Evolutionary conservation across 345 rosid species (phyloP), one percentile per base, ranked within the genome.

Genomic region (Viola odorata): DNA sequence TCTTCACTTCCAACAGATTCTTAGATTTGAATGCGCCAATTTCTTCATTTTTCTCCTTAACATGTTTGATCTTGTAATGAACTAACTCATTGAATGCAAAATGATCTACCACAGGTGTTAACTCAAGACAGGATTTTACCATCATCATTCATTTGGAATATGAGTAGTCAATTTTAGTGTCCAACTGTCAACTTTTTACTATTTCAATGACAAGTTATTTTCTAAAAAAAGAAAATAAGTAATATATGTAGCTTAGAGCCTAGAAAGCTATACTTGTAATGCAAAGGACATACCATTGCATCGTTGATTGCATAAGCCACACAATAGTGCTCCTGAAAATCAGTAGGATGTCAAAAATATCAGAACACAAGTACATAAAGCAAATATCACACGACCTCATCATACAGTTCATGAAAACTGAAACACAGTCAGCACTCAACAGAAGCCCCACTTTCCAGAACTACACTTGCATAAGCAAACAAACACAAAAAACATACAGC

Each of bases 221-320:
- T 23, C 32, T 23, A 23, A 23, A 23, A 23, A 23, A 23, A 23
- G 32, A 23, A 2, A 23, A 23, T 23, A 23, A 23, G n/a, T n/a
- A 23, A 23, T 0, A 23, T 23, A 2, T 23, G 32, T 23, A 0
- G 32, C 32, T 23, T 23, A 23, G 32, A 23, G 32, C 32, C 32
- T 23, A 23, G 32, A 23, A 23, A 23, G 32, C 32, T 23, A 23
- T 23, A 23, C 32, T 23, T 23, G 32, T 23, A 23, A 23, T 23
- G 32, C 32, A 23, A 23, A 23, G 14, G 49, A 76, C 95, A 50
- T 88, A 88, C 95, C 97, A 83, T 78, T 53, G 82, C 72, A 66
- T 94, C 97, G 73, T 86, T 86, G 73, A 94, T 84, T 63, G 95
- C 97, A 73, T 73, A 80, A 41, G 91, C 76, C 57, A 90, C 95